Conservation (phyloP, 805 yeast genomes). For the Metschnikowia proteae region DNA sequence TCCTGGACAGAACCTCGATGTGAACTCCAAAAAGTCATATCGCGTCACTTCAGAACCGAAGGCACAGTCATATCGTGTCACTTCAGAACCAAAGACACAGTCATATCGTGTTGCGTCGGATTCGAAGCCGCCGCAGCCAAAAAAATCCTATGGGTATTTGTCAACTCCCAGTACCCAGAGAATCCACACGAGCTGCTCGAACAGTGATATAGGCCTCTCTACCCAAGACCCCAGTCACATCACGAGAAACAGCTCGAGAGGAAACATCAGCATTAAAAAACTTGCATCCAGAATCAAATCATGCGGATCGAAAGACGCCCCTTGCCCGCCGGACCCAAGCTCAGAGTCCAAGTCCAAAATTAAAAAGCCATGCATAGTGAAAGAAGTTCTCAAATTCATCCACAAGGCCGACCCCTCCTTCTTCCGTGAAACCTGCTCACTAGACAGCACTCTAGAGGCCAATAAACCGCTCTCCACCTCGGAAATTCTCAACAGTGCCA, state of each 20-base stretch:
- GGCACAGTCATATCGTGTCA: neutral
- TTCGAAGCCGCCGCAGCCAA: neutral
- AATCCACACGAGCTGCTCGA: neutral
- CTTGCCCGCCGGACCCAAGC: neutral
- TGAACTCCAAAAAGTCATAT: neutral
- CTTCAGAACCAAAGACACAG: neutral
- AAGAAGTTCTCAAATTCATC: conserved; percentile 23
- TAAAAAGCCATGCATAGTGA: conserved; percentile 13
- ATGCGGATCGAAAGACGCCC: neutral
- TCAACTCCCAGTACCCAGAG: neutral
- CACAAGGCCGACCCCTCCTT: conserved; percentile 26
- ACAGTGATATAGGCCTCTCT: neutral
- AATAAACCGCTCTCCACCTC: conserved; percentile 7
- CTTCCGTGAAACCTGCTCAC: conserved; percentile 18
- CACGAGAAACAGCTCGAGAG: neutral
- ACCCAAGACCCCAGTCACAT: neutral
- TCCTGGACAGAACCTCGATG: neutral
- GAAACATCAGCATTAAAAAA: neutral
- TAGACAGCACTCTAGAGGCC: conserved; percentile 5
- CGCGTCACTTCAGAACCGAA: neutral
- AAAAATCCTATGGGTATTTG: neutral
- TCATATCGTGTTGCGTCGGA: neutral
- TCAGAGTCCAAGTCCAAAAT: neutral
- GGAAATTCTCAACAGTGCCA: conserved; percentile 3
- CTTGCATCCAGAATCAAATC: neutral